Conservation (phyloP, 73 alveolate species). For the Paramecium primaurelia region DNA sequence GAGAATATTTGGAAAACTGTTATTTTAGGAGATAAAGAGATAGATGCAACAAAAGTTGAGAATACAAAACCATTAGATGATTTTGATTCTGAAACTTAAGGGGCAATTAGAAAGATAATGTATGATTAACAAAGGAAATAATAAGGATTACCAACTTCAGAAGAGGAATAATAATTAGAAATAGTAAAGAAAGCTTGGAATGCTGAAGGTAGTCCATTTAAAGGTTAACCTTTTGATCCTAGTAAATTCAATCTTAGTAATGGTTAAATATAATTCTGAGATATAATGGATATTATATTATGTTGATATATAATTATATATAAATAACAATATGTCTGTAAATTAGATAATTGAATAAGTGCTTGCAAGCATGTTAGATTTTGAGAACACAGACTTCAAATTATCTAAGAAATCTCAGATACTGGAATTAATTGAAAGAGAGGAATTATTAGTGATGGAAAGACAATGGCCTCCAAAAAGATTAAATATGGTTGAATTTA, state of each 20-base stretch:
- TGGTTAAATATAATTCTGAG: slow-evolving; percentile 56
- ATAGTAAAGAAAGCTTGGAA: slow-evolving; percentile 92
- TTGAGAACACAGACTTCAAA: neutral
- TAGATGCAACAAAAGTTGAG: slow-evolving; percentile 98
- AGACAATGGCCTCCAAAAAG: slow-evolving; percentile 12
- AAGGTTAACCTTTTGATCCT: slow-evolving; percentile 63
- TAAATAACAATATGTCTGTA: neutral
- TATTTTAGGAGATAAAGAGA: slow-evolving; percentile 93
- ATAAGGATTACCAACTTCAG: slow-evolving; percentile 94
- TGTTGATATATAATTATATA: neutral
- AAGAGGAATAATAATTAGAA: slow-evolving; percentile 93
- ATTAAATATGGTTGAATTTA: slow-evolving; percentile 43
- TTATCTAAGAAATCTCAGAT: neutral
- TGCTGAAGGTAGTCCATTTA: slow-evolving; percentile 65
- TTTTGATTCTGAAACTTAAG: slow-evolving; percentile 97
- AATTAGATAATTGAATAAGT: slow-evolving; percentile 5
- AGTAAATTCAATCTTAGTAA: slow-evolving; percentile 50
- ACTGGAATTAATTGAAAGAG: slow-evolving; percentile 29
- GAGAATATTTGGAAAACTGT: slow-evolving; percentile 97
- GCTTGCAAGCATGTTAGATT: neutral
- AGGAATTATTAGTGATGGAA: slow-evolving; percentile 16
- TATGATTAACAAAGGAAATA: slow-evolving; percentile 96
- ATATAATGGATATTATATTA: neutral
- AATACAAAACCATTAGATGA: slow-evolving; percentile 93
- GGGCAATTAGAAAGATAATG: slow-evolving; percentile 90